A percentile compares a stretch with the other conserved stretches of the same genome.
These are phyloP conservation scores for Aegle marmelos DNA, from an alignment of 345 rosid genomes.

Conservation along the genomic window DNA sequence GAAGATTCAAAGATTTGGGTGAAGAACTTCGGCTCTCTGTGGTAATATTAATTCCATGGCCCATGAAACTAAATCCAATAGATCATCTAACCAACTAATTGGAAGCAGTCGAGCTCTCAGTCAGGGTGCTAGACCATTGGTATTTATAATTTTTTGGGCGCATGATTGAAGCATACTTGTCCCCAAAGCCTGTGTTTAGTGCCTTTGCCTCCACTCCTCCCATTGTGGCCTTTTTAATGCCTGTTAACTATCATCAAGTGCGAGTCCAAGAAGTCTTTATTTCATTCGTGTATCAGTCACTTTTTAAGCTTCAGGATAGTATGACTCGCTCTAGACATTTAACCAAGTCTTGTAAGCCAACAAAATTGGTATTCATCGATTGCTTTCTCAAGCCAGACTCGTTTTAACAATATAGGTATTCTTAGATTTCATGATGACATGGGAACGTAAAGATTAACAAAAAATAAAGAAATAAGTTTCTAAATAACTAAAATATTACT, in stretches of 20 bases:
- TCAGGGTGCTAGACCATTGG: slow-evolving; percentile 18
- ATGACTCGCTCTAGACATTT: not conserved
- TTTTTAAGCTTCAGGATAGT: too few relatives aligned
- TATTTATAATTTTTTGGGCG: slow-evolving; percentile 13
- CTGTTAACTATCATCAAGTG: slow-evolving; percentile 5
- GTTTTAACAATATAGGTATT: not conserved
- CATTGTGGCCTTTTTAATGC: slow-evolving; percentile 1
- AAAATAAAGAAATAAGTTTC: too few relatives aligned
- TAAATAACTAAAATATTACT: too few relatives aligned
- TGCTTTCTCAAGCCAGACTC: not conserved
- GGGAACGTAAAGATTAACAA: too few relatives aligned
- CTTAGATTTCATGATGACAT: not conserved
- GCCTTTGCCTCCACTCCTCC: slow-evolving; percentile 29
- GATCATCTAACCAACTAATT: slow-evolving; percentile 12
- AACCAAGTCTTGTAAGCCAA: not conserved
- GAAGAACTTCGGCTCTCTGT: slow-evolving; percentile 16
- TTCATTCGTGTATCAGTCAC: not conserved
- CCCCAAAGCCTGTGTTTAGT: slow-evolving; percentile 19
- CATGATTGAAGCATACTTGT: slow-evolving; percentile 27
- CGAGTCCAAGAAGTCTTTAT: not conserved
- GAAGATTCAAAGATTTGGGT: slow-evolving; percentile 31
- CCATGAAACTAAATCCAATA: slow-evolving; percentile 27
- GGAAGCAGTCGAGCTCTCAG: slow-evolving; percentile 12
- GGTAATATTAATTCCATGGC: slow-evolving; percentile 23
- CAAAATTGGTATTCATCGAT: not conserved